Conservation (phyloP, 169 alveolate genomes). For the Plasmodium yoelii region DNA sequence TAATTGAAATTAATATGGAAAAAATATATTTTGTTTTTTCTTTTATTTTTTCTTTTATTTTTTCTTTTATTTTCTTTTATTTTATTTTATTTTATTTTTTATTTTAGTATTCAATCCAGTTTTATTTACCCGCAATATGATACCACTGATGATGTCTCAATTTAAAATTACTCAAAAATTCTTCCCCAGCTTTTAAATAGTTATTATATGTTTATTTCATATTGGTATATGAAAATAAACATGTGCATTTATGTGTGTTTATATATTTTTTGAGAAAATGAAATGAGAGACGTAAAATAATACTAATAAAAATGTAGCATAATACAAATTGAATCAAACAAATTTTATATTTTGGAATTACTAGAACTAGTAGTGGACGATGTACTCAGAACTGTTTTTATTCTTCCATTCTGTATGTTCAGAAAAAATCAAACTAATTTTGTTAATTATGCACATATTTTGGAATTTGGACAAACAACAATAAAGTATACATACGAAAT, state of each 20-base stretch:
- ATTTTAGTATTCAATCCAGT: too few relatives aligned
- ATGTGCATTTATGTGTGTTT: neutral
- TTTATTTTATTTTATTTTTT: too few relatives aligned
- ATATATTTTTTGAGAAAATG: conserved; percentile 4
- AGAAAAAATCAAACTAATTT: neutral
- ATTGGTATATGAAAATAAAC: conserved; percentile 8
- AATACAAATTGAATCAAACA: neutral
- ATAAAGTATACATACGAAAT: too few relatives aligned
- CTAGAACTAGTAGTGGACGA: conserved; percentile 77
- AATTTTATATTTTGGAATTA: conserved; percentile 5
- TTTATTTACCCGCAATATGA: conserved; percentile 84
- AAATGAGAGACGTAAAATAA: neutral
- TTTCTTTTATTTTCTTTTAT: too few relatives aligned
- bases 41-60: too few relatives aligned
- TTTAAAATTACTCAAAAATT: conserved; percentile 85
- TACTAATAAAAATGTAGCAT: neutral
- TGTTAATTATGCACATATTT: neutral
- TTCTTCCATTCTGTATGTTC: conserved; percentile 82
- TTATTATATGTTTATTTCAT: conserved; percentile 9
- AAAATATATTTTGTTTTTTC: too few relatives aligned
- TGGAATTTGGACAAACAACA: too few relatives aligned
- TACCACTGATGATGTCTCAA: conserved; percentile 89
- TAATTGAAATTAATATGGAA: neutral
- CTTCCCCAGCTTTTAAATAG: conserved; percentile 77
- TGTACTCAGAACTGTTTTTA: conserved; percentile 83